Conservation (phyloP, 371 early-diverging fungal genomes). For the Zopfochytrium polystomum region DNA sequence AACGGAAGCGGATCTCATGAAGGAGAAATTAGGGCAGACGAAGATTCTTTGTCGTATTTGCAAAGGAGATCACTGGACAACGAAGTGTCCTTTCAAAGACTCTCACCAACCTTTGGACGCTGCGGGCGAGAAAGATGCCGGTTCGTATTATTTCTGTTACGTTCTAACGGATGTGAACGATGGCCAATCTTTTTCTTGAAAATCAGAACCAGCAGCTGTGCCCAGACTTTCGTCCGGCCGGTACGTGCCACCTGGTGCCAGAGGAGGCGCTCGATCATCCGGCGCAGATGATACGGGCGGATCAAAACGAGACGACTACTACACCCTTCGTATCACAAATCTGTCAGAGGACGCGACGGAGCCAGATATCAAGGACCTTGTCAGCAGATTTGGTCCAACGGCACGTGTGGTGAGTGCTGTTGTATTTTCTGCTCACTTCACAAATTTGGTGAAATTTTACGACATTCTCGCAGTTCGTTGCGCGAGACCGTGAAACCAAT, state of each 20-base stretch:
- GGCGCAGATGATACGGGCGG: slow-evolving; percentile 36
- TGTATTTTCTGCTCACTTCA: not conserved
- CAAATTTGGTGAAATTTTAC: slow-evolving; percentile 3
- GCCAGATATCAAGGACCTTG: slow-evolving; percentile 82
- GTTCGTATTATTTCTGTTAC: not conserved
- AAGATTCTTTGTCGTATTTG: slow-evolving; percentile 95
- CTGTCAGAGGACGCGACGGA: slow-evolving; percentile 91
- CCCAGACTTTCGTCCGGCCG: slow-evolving; percentile 19
- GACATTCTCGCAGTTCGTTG: slow-evolving; percentile 59
- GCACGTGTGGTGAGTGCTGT: slow-evolving; percentile 39
- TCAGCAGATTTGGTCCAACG: slow-evolving; percentile 74
- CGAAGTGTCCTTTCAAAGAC: slow-evolving; percentile 97
- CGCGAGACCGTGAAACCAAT: slow-evolving; percentile 81
- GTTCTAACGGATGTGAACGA: too few species aligned
- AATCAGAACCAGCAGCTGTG: slow-evolving; percentile 2
- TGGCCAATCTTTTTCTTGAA: too few species aligned
- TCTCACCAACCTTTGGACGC: slow-evolving; percentile 66
- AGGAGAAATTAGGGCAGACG: slow-evolving; percentile 57
- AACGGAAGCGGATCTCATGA: slow-evolving; percentile 49
- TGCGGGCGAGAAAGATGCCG: slow-evolving; percentile 6
- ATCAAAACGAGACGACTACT: slow-evolving; percentile 69
- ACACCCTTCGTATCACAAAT: slow-evolving; percentile 92
- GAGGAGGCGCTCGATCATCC: slow-evolving; percentile 53
- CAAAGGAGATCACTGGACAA: slow-evolving; percentile 94
- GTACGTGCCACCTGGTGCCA: slow-evolving; percentile 81